These are phyloP conservation scores for Hypsizygus marmoreus DNA, from an alignment of 768 basidiomycete species.

Conservation along the genomic window DNA sequence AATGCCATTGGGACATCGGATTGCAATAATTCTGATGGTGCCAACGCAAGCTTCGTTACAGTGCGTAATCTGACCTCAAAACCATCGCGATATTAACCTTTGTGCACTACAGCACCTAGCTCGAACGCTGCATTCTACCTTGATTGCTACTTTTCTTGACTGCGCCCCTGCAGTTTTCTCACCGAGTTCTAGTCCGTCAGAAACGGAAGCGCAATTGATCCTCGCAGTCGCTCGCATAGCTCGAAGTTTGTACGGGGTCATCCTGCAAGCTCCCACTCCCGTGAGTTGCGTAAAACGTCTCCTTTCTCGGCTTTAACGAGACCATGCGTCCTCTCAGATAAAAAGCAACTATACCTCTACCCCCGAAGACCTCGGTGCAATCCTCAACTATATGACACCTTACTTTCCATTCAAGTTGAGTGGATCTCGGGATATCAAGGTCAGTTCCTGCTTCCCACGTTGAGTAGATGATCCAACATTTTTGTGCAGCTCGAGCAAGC, in stretches of 20 bases:
- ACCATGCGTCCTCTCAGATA: slow-evolving; percentile 11
- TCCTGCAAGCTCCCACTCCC: slow-evolving; percentile 45
- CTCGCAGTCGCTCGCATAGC: slow-evolving; percentile 58
- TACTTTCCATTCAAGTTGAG: slow-evolving; percentile 79
- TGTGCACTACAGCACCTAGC: slow-evolving; percentile 57
- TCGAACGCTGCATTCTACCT: slow-evolving; percentile 71
- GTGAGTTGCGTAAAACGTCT: slow-evolving; percentile 36
- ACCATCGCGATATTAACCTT: neutral
- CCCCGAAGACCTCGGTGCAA: slow-evolving; percentile 50
- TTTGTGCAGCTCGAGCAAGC: slow-evolving; percentile 59
- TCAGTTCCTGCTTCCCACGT: slow-evolving; percentile 19
- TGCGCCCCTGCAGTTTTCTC: slow-evolving; percentile 82
- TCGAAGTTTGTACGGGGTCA: slow-evolving; percentile 57
- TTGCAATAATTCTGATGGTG: slow-evolving; percentile 6
- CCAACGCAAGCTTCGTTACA: slow-evolving; percentile 3
- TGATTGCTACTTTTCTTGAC: slow-evolving; percentile 86
- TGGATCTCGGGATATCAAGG: slow-evolving; percentile 61
- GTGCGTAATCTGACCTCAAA: slow-evolving; percentile 3
- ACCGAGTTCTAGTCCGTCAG: slow-evolving; percentile 57
- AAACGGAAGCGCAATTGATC: slow-evolving; percentile 62
- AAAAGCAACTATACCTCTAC: slow-evolving; percentile 25
- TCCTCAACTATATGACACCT: slow-evolving; percentile 74
- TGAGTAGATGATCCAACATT: slow-evolving; percentile 6
- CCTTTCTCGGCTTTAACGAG: too few relatives aligned
- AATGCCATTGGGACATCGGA: slow-evolving; percentile 5